Evolutionary conservation across 208 protist genomes (phyloP), one percentile per base, ranked within the genome.

Genomic region (Polymyxa betae): DNA sequence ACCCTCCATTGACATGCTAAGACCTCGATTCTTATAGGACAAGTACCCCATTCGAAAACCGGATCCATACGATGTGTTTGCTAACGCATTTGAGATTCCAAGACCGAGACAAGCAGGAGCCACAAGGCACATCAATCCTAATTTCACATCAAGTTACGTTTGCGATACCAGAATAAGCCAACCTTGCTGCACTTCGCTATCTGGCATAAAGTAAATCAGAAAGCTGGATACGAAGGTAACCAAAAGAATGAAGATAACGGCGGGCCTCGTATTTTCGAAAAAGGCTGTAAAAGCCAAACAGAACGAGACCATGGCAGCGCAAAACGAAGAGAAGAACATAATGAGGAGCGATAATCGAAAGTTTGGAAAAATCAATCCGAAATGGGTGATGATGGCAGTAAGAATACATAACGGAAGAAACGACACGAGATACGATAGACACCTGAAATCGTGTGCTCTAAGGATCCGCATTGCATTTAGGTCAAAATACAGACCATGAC

Each of bases 81-180:
- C 87, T 5, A 44, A 16, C n/a, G 90, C 66, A 41, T 93, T 78
- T 38, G 91, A 89, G 20, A 72, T 91, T 1, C 49, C 66, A n/a
- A 88, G 72, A 38, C 91, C 43, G 46, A 89, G 43, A 68, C 64
- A 49, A 35, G 89, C 72, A 12, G 72, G 72, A 16, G 72, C 35
- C 16, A 82, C 12, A 20, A 82, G 72, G 72, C 72, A 82, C 35
- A 35, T 82, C 5, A 29, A 60, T 24, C 49, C 49, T 60, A 60
- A 60, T 29, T 29, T 29, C 5, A 60, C 49, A 24, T 29, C 5
- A 60, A 60, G 5, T 60, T 5, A 60, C 49, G 49, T 29, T 60
- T 29, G 49, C 24, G 49, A 24, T 24, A 24, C 49, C 5, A 60
- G 12, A 60, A 60, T 24, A 60, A 60, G 24, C 12, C 24, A 24